Evolutionary conservation across 768 basidiomycete species (phyloP).

Genomic region (Termitomyces sp.): DNA sequence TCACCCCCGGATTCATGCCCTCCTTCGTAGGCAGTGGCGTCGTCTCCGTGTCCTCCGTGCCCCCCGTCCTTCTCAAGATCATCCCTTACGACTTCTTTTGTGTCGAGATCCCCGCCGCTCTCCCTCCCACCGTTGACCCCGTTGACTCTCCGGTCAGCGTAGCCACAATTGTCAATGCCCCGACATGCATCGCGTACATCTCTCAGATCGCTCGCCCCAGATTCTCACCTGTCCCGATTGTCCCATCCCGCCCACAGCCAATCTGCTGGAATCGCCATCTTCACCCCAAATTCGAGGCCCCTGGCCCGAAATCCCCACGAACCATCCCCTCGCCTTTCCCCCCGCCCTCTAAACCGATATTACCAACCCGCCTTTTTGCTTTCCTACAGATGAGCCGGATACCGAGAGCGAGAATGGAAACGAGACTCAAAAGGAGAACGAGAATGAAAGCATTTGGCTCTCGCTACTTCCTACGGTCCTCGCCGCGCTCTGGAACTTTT

Average conservation of each 20-base stretch:
- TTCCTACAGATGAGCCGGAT: neutral
- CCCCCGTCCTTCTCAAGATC: neutral
- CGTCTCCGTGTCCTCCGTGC: neutral
- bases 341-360: neutral
- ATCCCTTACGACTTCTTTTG: neutral
- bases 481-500: neutral
- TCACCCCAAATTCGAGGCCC: conserved; percentile 5
- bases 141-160: neutral
- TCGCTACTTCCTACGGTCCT: neutral
- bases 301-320: conserved; percentile 2
- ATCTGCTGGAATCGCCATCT: conserved; percentile 2
- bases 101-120: neutral
- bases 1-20: neutral
- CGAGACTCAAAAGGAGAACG: neutral
- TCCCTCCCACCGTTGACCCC: neutral
- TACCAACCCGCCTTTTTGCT: neutral
- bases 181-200: neutral
- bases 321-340: neutral
- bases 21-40: neutral
- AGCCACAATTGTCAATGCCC: neutral
- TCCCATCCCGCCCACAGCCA: conserved; percentile 2
- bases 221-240: neutral
- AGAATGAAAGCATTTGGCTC: neutral
- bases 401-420: neutral
- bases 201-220: conserved; percentile 1